Percentiles rank a stretch among this genome's conserved stretches.
Evolutionary conservation across 2,329 filamentous ascomycete species (phyloP).

Genomic region (Ophiostoma pallidulum): DNA sequence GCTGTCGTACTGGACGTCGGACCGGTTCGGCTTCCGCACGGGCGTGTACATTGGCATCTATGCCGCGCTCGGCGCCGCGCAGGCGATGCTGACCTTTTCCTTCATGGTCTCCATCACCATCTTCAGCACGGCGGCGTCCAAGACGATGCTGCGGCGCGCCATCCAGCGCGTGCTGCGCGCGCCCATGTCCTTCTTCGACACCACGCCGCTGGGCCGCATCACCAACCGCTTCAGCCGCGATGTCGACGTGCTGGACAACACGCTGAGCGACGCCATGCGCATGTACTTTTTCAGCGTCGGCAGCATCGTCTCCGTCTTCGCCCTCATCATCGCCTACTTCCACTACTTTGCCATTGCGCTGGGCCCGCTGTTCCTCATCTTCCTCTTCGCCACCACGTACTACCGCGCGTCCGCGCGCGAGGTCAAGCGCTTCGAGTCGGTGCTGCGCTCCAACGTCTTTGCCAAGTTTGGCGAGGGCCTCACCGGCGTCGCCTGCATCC

Average conservation of each 20-base stretch:
- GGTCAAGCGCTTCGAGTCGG: constrained; percentile 86
- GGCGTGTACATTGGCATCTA: constrained; percentile 66
- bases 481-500: constrained; percentile 72
- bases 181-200: constrained; percentile 92
- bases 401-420: constrained; percentile 88
- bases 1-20: constrained; percentile 87
- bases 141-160: constrained; percentile 69
- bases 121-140: constrained; percentile 72
- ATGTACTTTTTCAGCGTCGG: constrained; percentile 85
- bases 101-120: constrained; percentile 74
- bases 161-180: constrained; percentile 65
- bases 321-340: constrained; percentile 89
- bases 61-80: constrained; percentile 59
- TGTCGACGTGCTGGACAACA: constrained; percentile 95
- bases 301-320: constrained; percentile 75
- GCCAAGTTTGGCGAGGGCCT: constrained; percentile 87
- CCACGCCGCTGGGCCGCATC: constrained; percentile 87
- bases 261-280: constrained; percentile 75
- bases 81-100: constrained; percentile 66
- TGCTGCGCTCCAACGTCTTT: constrained; percentile 80
- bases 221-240: constrained; percentile 95
- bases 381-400: constrained; percentile 74
- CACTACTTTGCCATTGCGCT: constrained; percentile 67
- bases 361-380: constrained; percentile 60
- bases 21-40: constrained; percentile 58